Evolutionary conservation across 2,329 filamentous ascomycete genomes (phyloP).

Genomic region (Cladosporium phlei): DNA sequence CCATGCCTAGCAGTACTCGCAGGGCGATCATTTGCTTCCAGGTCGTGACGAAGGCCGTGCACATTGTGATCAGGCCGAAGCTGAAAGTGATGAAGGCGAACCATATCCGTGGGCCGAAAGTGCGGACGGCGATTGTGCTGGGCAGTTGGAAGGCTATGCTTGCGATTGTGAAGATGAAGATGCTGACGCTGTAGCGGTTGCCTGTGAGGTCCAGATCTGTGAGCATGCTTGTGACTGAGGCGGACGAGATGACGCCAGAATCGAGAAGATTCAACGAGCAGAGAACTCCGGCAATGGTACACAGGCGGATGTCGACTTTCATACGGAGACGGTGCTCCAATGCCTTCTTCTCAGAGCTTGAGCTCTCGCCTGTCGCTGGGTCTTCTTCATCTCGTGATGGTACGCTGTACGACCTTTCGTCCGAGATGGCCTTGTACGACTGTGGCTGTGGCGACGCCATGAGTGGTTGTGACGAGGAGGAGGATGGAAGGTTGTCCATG

Average conservation of each 20-base stretch:
- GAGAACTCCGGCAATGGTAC: conserved; percentile 66
- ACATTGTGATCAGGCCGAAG: conserved; percentile 63
- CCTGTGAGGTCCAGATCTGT: conserved; percentile 59
- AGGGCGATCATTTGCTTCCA: conserved; percentile 68
- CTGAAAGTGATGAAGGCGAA: conserved; percentile 56
- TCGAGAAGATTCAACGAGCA: conserved; percentile 67
- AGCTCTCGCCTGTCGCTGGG: neutral
- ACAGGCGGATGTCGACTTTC: conserved; percentile 64
- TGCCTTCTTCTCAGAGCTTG: neutral
- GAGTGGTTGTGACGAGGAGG: conserved; percentile 1
- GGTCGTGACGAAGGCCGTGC: conserved; percentile 62
- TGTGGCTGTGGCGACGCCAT: conserved; percentile 9
- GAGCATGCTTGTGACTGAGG: conserved; percentile 65
- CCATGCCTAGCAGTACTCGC: conserved; percentile 60
- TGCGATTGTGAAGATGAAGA: conserved; percentile 68
- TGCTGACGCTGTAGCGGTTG: conserved; percentile 63
- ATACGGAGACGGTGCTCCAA: conserved; percentile 49
- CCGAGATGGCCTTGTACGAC: conserved; percentile 5
- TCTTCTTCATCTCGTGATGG: neutral
- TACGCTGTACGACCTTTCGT: neutral
- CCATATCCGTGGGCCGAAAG: conserved; percentile 60
- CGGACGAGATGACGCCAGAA: conserved; percentile 64
- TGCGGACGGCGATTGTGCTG: conserved; percentile 61
- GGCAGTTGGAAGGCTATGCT: conserved; percentile 65
- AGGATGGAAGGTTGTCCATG: neutral